These are phyloP conservation scores for Termitomyces sp. DNA, from an alignment of 768 basidiomycete genomes.

Conservation along the genomic window DNA sequence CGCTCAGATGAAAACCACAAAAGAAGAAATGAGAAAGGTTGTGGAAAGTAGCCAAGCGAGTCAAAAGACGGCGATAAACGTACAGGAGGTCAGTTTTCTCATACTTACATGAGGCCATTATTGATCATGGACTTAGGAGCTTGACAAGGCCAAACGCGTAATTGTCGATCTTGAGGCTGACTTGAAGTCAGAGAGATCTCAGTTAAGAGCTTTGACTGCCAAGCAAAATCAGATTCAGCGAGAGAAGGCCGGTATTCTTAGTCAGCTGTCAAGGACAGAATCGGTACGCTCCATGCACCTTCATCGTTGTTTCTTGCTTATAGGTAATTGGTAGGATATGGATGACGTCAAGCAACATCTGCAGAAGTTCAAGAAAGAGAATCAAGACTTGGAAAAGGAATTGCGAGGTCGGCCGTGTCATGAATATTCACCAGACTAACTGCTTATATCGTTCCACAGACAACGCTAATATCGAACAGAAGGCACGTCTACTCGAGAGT, in stretches of 20 bases:
- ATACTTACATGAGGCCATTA: neutral
- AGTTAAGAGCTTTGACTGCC: slow-evolving; percentile 53
- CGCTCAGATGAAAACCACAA: slow-evolving; percentile 49
- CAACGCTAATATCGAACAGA: slow-evolving; percentile 67
- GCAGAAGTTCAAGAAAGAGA: slow-evolving; percentile 66
- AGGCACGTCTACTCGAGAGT: slow-evolving; percentile 59
- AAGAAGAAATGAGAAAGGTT: slow-evolving; percentile 51
- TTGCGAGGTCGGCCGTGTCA: slow-evolving; percentile 48
- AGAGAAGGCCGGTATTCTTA: slow-evolving; percentile 58
- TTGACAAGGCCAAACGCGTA: slow-evolving; percentile 58
- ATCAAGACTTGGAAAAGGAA: slow-evolving; percentile 66
- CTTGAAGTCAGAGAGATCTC: slow-evolving; percentile 64
- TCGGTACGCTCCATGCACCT: slow-evolving; percentile 38
- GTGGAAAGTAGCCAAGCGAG: slow-evolving; percentile 46
- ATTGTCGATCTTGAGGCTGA: slow-evolving; percentile 69
- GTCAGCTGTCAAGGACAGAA: slow-evolving; percentile 67
- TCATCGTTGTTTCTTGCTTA: slow-evolving; percentile 2
- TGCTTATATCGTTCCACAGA: slow-evolving; percentile 28
- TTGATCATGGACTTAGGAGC: slow-evolving; percentile 48
- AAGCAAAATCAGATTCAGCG: slow-evolving; percentile 61
- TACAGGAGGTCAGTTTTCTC: slow-evolving; percentile 46
- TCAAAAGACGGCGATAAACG: slow-evolving; percentile 41
- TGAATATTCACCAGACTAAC: neutral
- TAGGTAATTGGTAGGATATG: slow-evolving; percentile 55
- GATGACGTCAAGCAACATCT: slow-evolving; percentile 68